Percentiles rank a stretch among this genome's conserved stretches.
phyloP scores from a whole-genome alignment of 345 rosid species.

The Raphanus raphanistrum region DNA sequence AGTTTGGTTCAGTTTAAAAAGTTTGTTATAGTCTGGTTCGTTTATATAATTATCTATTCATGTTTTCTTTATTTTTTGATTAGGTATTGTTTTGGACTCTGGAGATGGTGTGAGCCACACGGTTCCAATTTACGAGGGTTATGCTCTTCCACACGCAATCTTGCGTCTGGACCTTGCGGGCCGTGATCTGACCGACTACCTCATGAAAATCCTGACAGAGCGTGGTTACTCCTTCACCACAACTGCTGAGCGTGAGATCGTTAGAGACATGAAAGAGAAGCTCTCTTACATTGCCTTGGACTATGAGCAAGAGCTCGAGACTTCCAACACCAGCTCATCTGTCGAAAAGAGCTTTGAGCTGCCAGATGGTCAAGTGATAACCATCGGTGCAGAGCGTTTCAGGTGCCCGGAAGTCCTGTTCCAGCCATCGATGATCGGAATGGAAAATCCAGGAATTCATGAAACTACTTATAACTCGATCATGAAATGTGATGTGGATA shows the following conservation, averaged over 20 bases:
- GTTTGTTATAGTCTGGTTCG: not conserved
- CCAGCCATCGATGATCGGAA: constrained; percentile 74
- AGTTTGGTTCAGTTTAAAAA: not conserved
- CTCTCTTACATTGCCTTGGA: constrained; percentile 67
- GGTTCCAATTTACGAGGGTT: constrained; percentile 64
- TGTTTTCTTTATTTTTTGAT: not conserved
- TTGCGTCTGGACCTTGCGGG: constrained; percentile 64
- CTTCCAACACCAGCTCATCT: constrained; percentile 56
- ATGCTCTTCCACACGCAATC: constrained; percentile 67
- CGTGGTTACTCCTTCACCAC: constrained; percentile 76
- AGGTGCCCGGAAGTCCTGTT: constrained; percentile 70
- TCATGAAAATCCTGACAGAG: constrained; percentile 62
- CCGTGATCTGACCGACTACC: constrained; percentile 59
- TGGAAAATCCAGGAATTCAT: constrained; percentile 67
- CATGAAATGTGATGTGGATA: constrained; percentile 64
- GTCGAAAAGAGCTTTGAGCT: constrained; percentile 69
- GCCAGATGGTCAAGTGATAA: constrained; percentile 72
- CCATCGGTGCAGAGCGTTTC: constrained; percentile 66
- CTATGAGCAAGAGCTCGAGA: constrained; percentile 68
- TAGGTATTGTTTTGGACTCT: constrained; percentile 65
- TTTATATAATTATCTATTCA: not conserved
- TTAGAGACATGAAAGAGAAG: constrained; percentile 71
- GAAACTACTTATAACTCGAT: constrained; percentile 66
- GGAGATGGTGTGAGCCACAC: constrained; percentile 76
- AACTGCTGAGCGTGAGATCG: constrained; percentile 72